Percentiles rank a stretch among this genome's conserved stretches.
These are phyloP conservation scores for Dacryopinax spathularia DNA, from an alignment of 768 basidiomycete species.

Conservation along the genomic window DNA sequence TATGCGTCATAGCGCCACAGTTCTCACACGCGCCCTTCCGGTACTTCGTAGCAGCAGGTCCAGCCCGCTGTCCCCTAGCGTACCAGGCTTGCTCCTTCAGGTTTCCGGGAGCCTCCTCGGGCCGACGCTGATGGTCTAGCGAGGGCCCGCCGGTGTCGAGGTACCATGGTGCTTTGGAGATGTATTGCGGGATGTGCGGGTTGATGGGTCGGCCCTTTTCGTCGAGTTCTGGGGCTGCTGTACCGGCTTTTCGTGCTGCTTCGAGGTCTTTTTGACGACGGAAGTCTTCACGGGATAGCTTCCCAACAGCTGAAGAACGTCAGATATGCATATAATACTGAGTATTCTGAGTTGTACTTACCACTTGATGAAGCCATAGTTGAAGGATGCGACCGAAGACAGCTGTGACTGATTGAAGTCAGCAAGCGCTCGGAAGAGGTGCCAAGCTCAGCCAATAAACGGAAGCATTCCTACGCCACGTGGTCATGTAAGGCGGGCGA, in stretches of 20 bases:
- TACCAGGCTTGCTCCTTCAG: constrained; percentile 67
- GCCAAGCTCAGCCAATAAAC: not conserved
- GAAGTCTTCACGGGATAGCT: constrained; percentile 88
- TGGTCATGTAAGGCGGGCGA: not conserved
- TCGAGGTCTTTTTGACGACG: constrained; percentile 92
- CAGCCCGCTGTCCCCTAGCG: constrained; percentile 67
- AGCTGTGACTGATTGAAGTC: not conserved
- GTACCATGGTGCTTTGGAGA: constrained; percentile 98
- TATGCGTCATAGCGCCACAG: constrained; percentile 93
- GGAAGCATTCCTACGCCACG: not conserved
- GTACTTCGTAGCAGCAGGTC: constrained; percentile 90
- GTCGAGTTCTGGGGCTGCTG: constrained; percentile 88
- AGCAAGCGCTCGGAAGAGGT: not conserved
- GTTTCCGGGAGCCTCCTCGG: constrained; percentile 49
- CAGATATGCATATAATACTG: not conserved
- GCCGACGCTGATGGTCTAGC: constrained; percentile 83
- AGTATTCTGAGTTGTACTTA: not conserved
- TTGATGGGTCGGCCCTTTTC: constrained; percentile 93
- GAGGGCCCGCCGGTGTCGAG: constrained; percentile 88
- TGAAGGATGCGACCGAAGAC: not conserved
- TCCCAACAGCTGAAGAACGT: constrained; percentile 38
- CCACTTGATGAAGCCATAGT: not conserved
- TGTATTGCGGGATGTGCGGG: constrained; percentile 98
- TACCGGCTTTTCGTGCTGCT: constrained; percentile 96
- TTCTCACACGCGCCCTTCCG: constrained; percentile 98